These are phyloP conservation scores for Trichoderma arundinaceum DNA, from an alignment of 2,329 filamentous ascomycete species.

Conservation along the genomic window DNA sequence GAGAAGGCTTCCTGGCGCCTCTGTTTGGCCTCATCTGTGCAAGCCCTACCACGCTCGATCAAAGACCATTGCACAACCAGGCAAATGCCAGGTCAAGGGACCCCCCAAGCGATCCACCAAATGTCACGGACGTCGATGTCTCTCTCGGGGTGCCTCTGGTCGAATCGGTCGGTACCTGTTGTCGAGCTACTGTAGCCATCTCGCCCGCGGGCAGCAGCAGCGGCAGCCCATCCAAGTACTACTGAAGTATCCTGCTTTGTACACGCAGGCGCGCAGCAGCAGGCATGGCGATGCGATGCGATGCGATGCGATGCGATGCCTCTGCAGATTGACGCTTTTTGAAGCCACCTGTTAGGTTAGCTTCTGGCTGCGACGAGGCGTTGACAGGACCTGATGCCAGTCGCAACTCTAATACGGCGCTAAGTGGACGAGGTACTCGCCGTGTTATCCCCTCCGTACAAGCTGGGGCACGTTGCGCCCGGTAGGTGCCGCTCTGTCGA, in stretches of 20 bases:
- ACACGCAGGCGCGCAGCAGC: no score
- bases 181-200: no score
- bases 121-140: constrained; percentile 2
- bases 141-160: no score
- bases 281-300: no score
- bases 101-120: constrained; percentile 14
- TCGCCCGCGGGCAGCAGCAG: no score
- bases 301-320: no score
- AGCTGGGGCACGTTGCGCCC: constrained; percentile 5
- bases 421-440: constrained; percentile 1
- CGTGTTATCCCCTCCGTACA: neutral
- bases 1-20: constrained; percentile 1
- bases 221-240: no score
- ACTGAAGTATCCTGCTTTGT: no score
- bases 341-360: no score
- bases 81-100: constrained; percentile 14
- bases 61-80: constrained; percentile 4
- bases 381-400: constrained; percentile 9
- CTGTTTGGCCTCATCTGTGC: neutral
- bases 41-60: constrained; percentile 22
- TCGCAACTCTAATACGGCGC: constrained; percentile 23
- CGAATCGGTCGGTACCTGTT: no score
- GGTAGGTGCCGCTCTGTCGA: neutral
- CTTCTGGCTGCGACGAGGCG: neutral
- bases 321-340: neutral